phyloP scores from a whole-genome alignment of 2,329 filamentous ascomycete genomes.

The Alternaria consortialis region DNA sequence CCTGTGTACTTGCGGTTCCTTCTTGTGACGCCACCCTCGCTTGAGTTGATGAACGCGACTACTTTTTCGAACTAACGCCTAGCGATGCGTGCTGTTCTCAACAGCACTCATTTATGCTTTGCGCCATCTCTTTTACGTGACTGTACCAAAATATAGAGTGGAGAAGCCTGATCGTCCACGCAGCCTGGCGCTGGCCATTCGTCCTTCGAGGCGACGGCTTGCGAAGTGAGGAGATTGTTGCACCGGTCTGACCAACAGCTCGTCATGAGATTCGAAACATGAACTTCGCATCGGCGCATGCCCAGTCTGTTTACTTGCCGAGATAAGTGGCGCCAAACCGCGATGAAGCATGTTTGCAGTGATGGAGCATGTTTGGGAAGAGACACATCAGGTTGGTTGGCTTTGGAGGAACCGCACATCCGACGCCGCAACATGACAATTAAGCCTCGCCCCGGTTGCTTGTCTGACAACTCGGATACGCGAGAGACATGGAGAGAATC shows the following conservation, averaged over 20 bases:
- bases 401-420: constrained; percentile 5
- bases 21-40: not conserved
- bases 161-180: constrained; percentile 1
- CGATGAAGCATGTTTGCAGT: constrained; percentile 12
- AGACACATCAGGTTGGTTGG: constrained; percentile 10
- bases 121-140: not conserved
- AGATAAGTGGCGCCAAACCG: constrained; percentile 12
- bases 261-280: constrained; percentile 17
- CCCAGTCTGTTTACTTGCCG: constrained; percentile 16
- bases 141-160: not conserved
- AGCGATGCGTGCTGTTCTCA: not conserved
- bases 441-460: constrained; percentile 41
- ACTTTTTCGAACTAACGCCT: not conserved
- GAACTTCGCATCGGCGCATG: not conserved
- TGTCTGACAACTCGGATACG: constrained; percentile 32
- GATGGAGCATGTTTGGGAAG: constrained; percentile 15
- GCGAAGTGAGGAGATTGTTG: not conserved
- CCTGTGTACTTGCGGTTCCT: not conserved
- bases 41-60: not conserved
- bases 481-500: constrained; percentile 8
- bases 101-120: not conserved
- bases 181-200: not conserved
- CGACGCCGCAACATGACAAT: constrained; percentile 17
- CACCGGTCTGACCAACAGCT: not conserved
- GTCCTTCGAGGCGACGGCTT: not conserved